These are phyloP conservation scores for Acarospora socialis DNA, from an alignment of 2,329 filamentous ascomycete genomes.

Conservation along the genomic window DNA sequence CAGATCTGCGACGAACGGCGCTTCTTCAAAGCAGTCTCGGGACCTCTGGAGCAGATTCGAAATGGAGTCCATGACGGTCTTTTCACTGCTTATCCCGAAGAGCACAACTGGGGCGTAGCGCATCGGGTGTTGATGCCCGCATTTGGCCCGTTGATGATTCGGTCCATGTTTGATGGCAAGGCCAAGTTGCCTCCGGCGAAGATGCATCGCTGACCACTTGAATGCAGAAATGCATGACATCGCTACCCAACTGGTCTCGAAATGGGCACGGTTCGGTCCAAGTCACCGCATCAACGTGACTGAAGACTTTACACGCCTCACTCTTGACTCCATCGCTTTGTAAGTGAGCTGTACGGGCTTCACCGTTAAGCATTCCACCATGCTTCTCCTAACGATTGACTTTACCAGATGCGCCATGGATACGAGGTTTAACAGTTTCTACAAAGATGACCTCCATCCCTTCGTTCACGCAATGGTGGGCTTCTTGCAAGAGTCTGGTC, in stretches of 20 bases:
- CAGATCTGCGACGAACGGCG: conserved; percentile 39
- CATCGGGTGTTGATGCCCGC: conserved; percentile 40
- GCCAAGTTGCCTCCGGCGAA: not conserved
- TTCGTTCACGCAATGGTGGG: conserved; percentile 54
- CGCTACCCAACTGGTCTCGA: conserved; percentile 25
- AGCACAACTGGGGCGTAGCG: conserved; percentile 36
- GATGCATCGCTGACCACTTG: conserved; percentile 10
- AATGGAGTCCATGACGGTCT: conserved; percentile 36
- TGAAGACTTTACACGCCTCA: conserved; percentile 58
- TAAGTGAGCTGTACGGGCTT: too few species aligned
- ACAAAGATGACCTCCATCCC: conserved; percentile 52
- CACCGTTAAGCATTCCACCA: conserved; percentile 13
- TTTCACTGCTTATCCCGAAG: conserved; percentile 39
- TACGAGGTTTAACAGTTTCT: conserved; percentile 62
- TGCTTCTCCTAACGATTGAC: conserved; percentile 10
- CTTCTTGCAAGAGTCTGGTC: conserved; percentile 44
- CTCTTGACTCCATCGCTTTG: conserved; percentile 57
- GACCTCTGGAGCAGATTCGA: conserved; percentile 39
- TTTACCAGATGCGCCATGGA: conserved; percentile 44
- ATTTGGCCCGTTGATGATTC: conserved; percentile 32
- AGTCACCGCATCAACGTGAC: conserved; percentile 42
- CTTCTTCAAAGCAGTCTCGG: conserved; percentile 42
- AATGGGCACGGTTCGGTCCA: conserved; percentile 37
- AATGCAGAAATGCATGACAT: conserved; percentile 29
- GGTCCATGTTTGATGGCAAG: conserved; percentile 28